Percentiles rank a stretch among this genome's conserved stretches.
Conservation (phyloP, 176 grass and related monocot genomes). For the Olyra latifolia region DNA sequence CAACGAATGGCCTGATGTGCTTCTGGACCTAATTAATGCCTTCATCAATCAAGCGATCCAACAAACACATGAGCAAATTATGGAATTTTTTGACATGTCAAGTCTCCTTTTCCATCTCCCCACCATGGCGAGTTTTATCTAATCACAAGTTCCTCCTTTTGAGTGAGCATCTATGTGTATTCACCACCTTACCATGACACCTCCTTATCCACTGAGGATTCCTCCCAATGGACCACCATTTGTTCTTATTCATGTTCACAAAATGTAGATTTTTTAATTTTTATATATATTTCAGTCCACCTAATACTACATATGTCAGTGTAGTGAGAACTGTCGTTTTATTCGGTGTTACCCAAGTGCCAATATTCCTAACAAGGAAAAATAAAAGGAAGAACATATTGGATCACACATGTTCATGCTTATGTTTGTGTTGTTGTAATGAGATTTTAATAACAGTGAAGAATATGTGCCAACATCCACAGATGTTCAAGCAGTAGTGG, state of each 20-base stretch:
- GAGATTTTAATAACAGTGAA: constrained; percentile 16
- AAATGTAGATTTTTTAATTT: not conserved
- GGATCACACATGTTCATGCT: constrained; percentile 28
- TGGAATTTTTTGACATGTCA: not conserved
- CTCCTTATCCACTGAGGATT: constrained; percentile 63
- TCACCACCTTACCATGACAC: constrained; percentile 31
- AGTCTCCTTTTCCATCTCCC: constrained; percentile 28
- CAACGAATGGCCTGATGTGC: constrained; percentile 2
- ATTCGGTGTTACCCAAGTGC: constrained; percentile 26
- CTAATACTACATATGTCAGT: not conserved
- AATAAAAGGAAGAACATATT: not conserved
- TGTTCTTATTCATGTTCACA: constrained; percentile 2
- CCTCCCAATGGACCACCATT: constrained; percentile 23
- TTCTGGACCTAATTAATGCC: constrained; percentile 27
- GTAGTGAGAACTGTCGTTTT: constrained; percentile 14
- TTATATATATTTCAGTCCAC: not conserved
- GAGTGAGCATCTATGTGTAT: constrained; percentile 56
- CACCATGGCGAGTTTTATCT: constrained; percentile 29
- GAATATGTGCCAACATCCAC: constrained; percentile 35
- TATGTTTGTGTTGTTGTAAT: constrained; percentile 4
- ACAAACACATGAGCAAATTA: constrained; percentile 9
- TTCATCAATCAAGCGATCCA: not conserved
- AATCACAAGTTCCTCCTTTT: constrained; percentile 35
- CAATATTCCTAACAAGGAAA: not conserved
- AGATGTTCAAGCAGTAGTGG: constrained; percentile 9